These are phyloP conservation scores for Triticum dicoccoides DNA, from an alignment of 176 grass and related monocot species.

Conservation along the genomic window DNA sequence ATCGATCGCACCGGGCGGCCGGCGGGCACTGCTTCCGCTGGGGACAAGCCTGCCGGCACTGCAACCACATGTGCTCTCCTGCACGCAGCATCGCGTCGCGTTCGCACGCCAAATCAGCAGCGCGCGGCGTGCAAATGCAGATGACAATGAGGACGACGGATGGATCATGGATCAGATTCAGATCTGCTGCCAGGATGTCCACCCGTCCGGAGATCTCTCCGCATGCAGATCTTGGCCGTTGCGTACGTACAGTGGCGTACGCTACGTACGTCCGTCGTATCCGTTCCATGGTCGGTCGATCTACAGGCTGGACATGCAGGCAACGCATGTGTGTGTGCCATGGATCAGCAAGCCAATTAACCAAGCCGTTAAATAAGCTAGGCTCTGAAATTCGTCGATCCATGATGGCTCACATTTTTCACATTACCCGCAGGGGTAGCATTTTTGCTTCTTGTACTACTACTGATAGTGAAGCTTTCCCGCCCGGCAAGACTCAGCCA, in stretches of 20 bases:
- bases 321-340: neutral
- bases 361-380: too few species aligned
- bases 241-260: conserved; percentile 4
- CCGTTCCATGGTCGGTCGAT: neutral
- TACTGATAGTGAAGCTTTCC: too few species aligned
- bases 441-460: too few species aligned
- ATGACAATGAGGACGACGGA: neutral
- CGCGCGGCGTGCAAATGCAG: neutral
- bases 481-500: too few species aligned
- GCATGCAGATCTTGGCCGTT: conserved; percentile 32
- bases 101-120: neutral
- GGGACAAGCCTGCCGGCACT: neutral
- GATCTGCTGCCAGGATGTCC: conserved; percentile 2
- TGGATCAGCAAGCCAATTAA: too few species aligned
- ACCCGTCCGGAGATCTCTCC: conserved; percentile 34
- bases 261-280: neutral
- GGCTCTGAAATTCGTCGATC: too few species aligned
- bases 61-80: neutral
- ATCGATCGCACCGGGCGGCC: conserved; percentile 3
- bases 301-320: neutral
- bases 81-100: neutral
- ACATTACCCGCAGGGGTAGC: too few species aligned
- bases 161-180: neutral
- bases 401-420: too few species aligned
- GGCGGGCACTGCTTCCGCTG: neutral